phyloP scores from a whole-genome alignment of 768 basidiomycete species.

The Pholiota molesta region DNA sequence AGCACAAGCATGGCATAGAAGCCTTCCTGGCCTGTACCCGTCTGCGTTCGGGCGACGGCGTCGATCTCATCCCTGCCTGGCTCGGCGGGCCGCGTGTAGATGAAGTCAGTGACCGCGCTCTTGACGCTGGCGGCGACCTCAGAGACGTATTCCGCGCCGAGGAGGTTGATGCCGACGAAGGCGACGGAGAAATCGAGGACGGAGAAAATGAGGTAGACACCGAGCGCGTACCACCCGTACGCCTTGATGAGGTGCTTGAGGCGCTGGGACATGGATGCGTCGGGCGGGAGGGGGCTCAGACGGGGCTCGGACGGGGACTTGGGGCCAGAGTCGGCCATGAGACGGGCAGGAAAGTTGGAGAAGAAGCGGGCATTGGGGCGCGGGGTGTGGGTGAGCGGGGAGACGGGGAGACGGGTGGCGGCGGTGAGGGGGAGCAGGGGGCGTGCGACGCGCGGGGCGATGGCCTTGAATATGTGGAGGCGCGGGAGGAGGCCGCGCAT shows the following conservation, averaged over 20 bases:
- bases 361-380: constrained; percentile 46
- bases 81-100: constrained; percentile 60
- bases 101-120: constrained; percentile 41
- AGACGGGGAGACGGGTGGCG: constrained; percentile 32
- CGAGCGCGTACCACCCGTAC: constrained; percentile 96
- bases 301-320: constrained; percentile 9
- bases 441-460: constrained; percentile 46
- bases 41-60: constrained; percentile 30
- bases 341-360: constrained; percentile 50
- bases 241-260: constrained; percentile 84
- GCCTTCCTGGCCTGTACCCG: constrained; percentile 58
- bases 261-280: constrained; percentile 65
- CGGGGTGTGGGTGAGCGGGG: constrained; percentile 29
- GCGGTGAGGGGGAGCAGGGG: constrained; percentile 53
- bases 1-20: constrained; percentile 91
- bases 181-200: constrained; percentile 83
- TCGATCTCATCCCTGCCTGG: constrained; percentile 72
- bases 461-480: constrained; percentile 46
- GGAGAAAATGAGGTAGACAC: constrained; percentile 79
- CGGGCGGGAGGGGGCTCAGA: constrained; percentile 41
- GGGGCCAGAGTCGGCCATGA: constrained; percentile 39
- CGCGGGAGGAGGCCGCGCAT: constrained; percentile 45
- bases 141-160: constrained; percentile 91
- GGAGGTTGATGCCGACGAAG: constrained; percentile 80
- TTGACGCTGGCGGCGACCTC: constrained; percentile 64